Evolutionary conservation across 441 rosid genomes (phyloP).

Genomic region (Erodium chrysanthum): DNA sequence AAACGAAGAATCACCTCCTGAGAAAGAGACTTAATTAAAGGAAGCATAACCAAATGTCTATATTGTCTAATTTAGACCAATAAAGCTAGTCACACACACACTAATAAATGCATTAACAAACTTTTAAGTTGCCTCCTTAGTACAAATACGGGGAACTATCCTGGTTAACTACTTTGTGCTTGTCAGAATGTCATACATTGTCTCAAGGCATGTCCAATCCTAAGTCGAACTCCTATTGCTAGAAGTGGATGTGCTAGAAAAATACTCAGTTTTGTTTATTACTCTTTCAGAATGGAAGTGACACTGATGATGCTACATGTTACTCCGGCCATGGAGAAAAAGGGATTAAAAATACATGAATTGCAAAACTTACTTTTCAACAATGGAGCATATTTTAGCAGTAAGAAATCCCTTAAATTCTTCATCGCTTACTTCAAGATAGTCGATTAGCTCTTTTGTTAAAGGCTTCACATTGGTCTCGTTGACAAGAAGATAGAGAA

Average conservation of each 20-base stretch:
- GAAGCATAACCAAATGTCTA: not conserved
- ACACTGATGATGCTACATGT: not conserved
- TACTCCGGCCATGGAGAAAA: no score
- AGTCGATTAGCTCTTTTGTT: slow-evolving; percentile 83
- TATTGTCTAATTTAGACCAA: not conserved
- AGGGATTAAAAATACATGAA: slow-evolving; percentile 7
- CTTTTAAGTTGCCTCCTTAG: not conserved
- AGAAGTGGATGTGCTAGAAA: not conserved
- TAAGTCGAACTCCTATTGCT: not conserved
- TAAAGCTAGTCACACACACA: not conserved
- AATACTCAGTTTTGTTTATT: not conserved
- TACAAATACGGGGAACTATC: not conserved
- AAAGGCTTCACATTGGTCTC: slow-evolving; percentile 84
- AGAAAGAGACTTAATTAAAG: not conserved
- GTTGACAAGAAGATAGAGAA: slow-evolving; percentile 75
- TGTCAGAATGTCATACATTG: not conserved
- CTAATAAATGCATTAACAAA: not conserved
- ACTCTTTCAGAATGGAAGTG: not conserved
- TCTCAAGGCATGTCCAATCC: not conserved
- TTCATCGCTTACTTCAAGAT: slow-evolving; percentile 89
- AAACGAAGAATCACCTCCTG: not conserved
- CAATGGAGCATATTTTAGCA: slow-evolving; percentile 88
- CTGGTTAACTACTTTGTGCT: not conserved
- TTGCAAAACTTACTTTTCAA: slow-evolving; percentile 71
- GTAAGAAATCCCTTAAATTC: slow-evolving; percentile 95